These are phyloP conservation scores for Davidsoniella australis DNA, from an alignment of 2,329 filamentous ascomycete genomes.

Conservation along the genomic window DNA sequence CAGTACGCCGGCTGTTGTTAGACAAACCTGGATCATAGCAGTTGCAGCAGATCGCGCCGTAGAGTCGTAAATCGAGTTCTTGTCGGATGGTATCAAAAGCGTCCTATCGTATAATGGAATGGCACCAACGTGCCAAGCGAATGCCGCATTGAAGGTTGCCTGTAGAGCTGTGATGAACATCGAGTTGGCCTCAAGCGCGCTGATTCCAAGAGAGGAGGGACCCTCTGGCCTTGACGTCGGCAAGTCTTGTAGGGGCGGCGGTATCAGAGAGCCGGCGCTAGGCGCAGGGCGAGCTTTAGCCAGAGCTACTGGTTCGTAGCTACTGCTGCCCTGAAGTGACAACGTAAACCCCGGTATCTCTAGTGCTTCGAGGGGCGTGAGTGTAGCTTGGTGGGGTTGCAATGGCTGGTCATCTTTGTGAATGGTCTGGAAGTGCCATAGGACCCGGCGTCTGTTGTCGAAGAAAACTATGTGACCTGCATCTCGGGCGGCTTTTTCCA, in stretches of 20 bases:
- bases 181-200: conserved; percentile 4
- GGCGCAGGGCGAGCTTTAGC: conserved; percentile 4
- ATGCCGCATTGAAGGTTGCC: conserved; percentile 2
- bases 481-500: conserved; percentile 33
- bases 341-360: conserved; percentile 4
- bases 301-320: conserved; percentile 8
- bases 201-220: neutral
- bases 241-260: neutral
- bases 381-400: conserved; percentile 3
- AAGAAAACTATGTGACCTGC: conserved; percentile 37
- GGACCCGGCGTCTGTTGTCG: conserved; percentile 30
- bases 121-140: conserved; percentile 2
- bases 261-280: neutral
- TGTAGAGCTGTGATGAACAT: conserved; percentile 10
- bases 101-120: conserved; percentile 11
- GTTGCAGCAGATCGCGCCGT: conserved; percentile 21
- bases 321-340: neutral
- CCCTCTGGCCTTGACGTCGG: neutral
- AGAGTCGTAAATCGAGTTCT: conserved; percentile 18
- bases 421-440: conserved; percentile 37
- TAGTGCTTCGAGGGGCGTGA: conserved; percentile 6
- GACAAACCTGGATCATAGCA: conserved; percentile 34
- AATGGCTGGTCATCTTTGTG: conserved; percentile 22
- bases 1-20: conserved; percentile 38
- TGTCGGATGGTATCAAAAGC: conserved; percentile 16